These are phyloP conservation scores for Flaveria floridana DNA, from an alignment of 140 eudicot species.

Conservation along the genomic window DNA sequence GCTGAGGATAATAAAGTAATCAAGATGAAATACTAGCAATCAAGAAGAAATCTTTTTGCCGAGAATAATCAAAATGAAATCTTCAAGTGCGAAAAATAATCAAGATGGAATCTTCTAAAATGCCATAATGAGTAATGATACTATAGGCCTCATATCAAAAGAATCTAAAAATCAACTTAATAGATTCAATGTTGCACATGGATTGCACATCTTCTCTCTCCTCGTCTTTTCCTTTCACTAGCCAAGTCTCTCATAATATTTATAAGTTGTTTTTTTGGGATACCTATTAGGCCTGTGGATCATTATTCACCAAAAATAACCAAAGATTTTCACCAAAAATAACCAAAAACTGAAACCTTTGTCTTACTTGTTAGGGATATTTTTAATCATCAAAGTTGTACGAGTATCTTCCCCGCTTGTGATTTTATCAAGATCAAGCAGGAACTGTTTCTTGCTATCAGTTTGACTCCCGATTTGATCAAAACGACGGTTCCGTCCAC, in stretches of 20 bases:
- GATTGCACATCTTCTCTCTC: not conserved
- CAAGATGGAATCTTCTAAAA: not conserved
- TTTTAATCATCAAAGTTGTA: conserved; percentile 91
- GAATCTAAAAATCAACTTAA: conserved; percentile 6
- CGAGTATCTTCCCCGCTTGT: conserved; percentile 69
- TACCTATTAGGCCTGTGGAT: not conserved
- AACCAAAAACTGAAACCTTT: not conserved
- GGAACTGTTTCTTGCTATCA: conserved; percentile 74
- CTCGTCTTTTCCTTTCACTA: not conserved
- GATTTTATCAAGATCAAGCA: conserved; percentile 79
- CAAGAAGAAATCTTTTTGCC: not conserved
- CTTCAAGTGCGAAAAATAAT: not conserved
- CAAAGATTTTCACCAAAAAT: not conserved
- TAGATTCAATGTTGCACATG: conserved; percentile 2
- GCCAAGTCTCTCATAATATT: not conserved
- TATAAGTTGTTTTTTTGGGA: not conserved
- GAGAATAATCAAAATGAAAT: not conserved
- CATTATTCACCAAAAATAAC: not conserved
- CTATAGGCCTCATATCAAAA: not conserved
- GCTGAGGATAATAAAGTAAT: not conserved
- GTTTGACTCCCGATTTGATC: conserved; percentile 58
- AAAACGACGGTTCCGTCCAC: conserved; percentile 48
- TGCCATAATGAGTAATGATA: not conserved
- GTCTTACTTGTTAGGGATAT: conserved; percentile 89
- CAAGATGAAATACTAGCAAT: not conserved